A percentile compares a stretch with the other conserved stretches of the same genome.
Conservation (phyloP, 176 grass and related monocot species). For the Rhipidocladum racemiflorum region DNA sequence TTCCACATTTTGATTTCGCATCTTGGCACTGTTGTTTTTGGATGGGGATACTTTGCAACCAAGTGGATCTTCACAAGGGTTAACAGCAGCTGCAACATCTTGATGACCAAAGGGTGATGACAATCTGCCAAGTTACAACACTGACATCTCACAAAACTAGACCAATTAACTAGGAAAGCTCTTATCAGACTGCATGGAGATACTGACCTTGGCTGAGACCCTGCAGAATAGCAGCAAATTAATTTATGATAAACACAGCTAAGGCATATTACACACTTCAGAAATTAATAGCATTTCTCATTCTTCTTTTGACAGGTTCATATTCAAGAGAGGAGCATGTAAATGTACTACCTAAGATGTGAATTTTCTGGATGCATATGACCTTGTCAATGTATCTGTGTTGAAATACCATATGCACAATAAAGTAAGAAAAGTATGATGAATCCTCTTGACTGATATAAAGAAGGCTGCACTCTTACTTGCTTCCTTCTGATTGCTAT, state of each 20-base stretch:
- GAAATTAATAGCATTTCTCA: conserved; percentile 26
- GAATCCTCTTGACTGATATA: neutral
- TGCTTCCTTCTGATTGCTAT: conserved; percentile 43
- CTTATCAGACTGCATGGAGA: conserved; percentile 26
- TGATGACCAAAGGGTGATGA: conserved; percentile 40
- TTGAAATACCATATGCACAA: neutral
- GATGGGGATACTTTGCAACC: conserved; percentile 36
- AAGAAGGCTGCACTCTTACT: conserved; percentile 37
- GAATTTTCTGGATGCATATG: conserved; percentile 16
- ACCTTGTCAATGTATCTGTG: neutral
- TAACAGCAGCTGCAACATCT: conserved; percentile 46
- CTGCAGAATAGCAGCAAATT: conserved; percentile 39
- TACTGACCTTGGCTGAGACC: conserved; percentile 48
- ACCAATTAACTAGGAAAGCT: neutral
- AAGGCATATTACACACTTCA: conserved; percentile 3
- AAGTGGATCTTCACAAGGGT: conserved; percentile 30
- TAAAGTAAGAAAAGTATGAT: conserved; percentile 3
- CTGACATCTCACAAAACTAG: conserved; percentile 20
- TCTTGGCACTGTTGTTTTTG: conserved; percentile 26
- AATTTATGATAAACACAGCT: conserved; percentile 11
- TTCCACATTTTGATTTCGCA: conserved; percentile 39
- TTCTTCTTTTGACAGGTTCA: conserved; percentile 4
- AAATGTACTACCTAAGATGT: neutral
- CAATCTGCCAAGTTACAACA: conserved; percentile 47
- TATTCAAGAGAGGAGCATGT: conserved; percentile 14